Conservation (phyloP, 2,329 filamentous ascomycete species). For the Cladophialophora exuberans region DNA sequence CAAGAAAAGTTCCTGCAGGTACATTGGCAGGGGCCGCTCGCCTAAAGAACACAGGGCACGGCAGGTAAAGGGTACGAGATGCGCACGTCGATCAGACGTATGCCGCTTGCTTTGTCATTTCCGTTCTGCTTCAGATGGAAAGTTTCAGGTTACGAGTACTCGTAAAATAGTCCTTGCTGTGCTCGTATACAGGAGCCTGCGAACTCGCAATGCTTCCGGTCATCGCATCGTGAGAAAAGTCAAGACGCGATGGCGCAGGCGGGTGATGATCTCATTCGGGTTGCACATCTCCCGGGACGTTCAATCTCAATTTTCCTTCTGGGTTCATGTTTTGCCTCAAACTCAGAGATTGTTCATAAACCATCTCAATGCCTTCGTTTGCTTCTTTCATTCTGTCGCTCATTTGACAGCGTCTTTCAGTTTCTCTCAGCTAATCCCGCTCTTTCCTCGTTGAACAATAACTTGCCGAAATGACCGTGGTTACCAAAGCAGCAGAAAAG, state of each 20-base stretch:
- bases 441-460: background rate
- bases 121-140: too few relatives aligned
- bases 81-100: too few relatives aligned
- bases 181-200: too few relatives aligned
- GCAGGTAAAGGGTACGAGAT: background rate
- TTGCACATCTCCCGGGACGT: conserved; percentile 5
- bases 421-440: background rate
- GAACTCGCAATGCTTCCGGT: too few relatives aligned
- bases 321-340: background rate
- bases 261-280: conserved; percentile 23
- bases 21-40: background rate
- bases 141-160: too few relatives aligned
- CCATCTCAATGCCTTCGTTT: background rate
- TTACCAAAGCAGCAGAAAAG: conserved; percentile 35
- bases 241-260: background rate
- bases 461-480: conserved; percentile 13
- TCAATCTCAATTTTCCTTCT: background rate
- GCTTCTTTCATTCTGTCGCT: background rate
- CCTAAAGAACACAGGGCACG: background rate
- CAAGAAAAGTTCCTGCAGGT: background rate
- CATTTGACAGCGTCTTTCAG: background rate
- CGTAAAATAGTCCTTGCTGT: too few relatives aligned
- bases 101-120: too few relatives aligned
- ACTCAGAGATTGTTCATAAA: background rate
- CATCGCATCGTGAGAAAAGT: background rate